A percentile compares a stretch with the other conserved stretches of the same genome.
Conservation (phyloP, 2,329 filamentous ascomycete species). For the Pestalotiopsis sp. region DNA sequence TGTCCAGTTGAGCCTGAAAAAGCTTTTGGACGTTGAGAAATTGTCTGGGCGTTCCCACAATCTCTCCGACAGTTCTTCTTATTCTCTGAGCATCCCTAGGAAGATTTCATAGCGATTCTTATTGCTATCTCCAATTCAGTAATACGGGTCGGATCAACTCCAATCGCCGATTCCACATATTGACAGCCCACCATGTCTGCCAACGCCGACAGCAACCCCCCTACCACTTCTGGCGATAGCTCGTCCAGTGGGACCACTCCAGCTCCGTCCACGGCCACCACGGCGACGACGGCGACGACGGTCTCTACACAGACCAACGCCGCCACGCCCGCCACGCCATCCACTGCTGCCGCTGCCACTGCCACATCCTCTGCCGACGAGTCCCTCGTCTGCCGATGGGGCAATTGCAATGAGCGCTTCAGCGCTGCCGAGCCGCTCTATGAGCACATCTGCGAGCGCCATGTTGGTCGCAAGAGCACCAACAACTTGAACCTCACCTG, state of each 20-base stretch:
- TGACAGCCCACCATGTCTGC: conserved; percentile 3
- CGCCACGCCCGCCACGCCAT: conserved; percentile 48
- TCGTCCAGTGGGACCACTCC: conserved; percentile 8
- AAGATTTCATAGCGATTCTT: not conserved
- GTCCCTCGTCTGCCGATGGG: conserved; percentile 62
- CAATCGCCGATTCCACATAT: not conserved
- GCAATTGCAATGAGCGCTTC: conserved; percentile 61
- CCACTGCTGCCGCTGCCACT: conserved; percentile 36
- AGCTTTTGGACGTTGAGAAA: not conserved
- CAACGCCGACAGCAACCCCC: conserved; percentile 3
- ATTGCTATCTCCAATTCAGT: not conserved
- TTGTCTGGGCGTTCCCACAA: not conserved
- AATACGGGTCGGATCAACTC: not conserved
- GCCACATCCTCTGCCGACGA: conserved; percentile 47
- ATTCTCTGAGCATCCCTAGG: not conserved
- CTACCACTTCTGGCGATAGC: conserved; percentile 11
- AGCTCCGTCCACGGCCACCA: conserved; percentile 7
- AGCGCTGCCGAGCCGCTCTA: conserved; percentile 60
- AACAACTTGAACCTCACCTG: conserved; percentile 98
- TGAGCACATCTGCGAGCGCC: conserved; percentile 96
- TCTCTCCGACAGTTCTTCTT: not conserved
- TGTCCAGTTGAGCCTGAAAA: not conserved
- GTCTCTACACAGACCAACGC: conserved; percentile 24
- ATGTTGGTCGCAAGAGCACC: conserved; percentile 98
- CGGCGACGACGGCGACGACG: not conserved